phyloP scores from a whole-genome alignment of 2,329 filamentous ascomycete genomes.

The Nemania diffusa region DNA sequence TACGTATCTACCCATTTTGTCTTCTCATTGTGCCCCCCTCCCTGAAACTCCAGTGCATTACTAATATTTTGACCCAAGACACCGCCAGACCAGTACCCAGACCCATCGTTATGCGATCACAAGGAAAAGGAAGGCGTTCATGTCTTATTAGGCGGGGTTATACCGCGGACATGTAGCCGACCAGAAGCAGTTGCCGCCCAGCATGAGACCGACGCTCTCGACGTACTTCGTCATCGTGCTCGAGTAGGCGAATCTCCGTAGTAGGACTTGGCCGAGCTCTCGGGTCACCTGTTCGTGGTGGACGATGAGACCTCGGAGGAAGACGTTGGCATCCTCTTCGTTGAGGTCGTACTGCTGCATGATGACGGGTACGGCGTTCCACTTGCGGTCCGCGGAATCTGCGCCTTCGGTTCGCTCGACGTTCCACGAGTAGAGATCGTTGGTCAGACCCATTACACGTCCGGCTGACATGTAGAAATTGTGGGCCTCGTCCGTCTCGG shows the following conservation, averaged over 20 bases:
- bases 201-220: constrained; percentile 37
- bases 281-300: constrained; percentile 37
- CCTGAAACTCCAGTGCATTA: constrained; percentile 16
- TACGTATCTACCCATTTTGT: constrained; percentile 31
- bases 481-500: constrained; percentile 36
- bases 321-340: constrained; percentile 35
- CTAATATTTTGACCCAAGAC: neutral
- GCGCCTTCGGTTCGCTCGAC: constrained; percentile 36
- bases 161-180: constrained; percentile 38
- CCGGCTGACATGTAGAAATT: constrained; percentile 39
- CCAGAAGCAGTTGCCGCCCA: constrained; percentile 41
- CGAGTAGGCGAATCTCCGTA: constrained; percentile 34
- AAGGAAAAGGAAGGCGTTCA: neutral
- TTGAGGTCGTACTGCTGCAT: constrained; percentile 38
- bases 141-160: constrained; percentile 26
- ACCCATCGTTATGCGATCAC: constrained; percentile 10
- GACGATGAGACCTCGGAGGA: constrained; percentile 36
- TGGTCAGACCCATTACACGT: constrained; percentile 39
- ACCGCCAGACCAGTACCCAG: neutral
- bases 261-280: constrained; percentile 31
- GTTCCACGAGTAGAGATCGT: constrained; percentile 41
- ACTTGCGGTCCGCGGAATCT: constrained; percentile 36
- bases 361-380: constrained; percentile 40
- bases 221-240: constrained; percentile 36
- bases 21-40: neutral